Percentiles rank a stretch among this genome's conserved stretches.
Conservation (phyloP, 495 filamentous ascomycete genomes). For the Usnea hakonensis region DNA sequence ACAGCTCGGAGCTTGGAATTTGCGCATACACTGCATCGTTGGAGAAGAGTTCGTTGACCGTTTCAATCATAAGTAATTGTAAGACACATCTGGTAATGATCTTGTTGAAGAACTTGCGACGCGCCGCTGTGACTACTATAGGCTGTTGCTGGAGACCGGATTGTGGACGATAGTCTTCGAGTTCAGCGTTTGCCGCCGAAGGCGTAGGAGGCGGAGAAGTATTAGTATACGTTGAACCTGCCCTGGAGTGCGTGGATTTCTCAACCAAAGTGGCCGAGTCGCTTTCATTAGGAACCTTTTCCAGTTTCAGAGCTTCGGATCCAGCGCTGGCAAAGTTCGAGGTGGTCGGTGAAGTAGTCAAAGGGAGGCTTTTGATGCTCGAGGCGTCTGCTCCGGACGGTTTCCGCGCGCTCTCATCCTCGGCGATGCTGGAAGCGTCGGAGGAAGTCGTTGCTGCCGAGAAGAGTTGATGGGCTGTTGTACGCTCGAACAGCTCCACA, state of each 20-base stretch:
- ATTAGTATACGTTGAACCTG: slow-evolving; percentile 14
- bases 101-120: slow-evolving; percentile 95
- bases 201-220: slow-evolving; percentile 15
- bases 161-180: slow-evolving; percentile 84
- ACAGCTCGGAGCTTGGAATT: slow-evolving; percentile 79
- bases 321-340: slow-evolving; percentile 8
- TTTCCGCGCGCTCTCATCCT: slow-evolving; percentile 19
- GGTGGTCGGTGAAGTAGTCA: slow-evolving; percentile 25
- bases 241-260: neutral
- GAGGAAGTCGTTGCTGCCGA: slow-evolving; percentile 65
- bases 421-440: slow-evolving; percentile 24
- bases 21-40: slow-evolving; percentile 92
- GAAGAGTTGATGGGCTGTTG: slow-evolving; percentile 90
- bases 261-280: slow-evolving; percentile 23
- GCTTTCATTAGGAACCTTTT: slow-evolving; percentile 22
- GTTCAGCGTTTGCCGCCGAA: slow-evolving; percentile 36
- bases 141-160: slow-evolving; percentile 73
- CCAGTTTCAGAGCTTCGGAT: slow-evolving; percentile 31
- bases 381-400: slow-evolving; percentile 18
- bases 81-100: slow-evolving; percentile 99
- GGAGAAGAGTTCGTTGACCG: slow-evolving; percentile 94
- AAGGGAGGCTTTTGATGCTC: slow-evolving; percentile 26
- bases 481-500: slow-evolving; percentile 88
- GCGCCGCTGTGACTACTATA: slow-evolving; percentile 80
- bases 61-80: slow-evolving; percentile 98